A percentile compares a stretch with the other conserved stretches of the same genome.
Conservation (phyloP, 768 basidiomycete species). For the Ramaria sp. region DNA sequence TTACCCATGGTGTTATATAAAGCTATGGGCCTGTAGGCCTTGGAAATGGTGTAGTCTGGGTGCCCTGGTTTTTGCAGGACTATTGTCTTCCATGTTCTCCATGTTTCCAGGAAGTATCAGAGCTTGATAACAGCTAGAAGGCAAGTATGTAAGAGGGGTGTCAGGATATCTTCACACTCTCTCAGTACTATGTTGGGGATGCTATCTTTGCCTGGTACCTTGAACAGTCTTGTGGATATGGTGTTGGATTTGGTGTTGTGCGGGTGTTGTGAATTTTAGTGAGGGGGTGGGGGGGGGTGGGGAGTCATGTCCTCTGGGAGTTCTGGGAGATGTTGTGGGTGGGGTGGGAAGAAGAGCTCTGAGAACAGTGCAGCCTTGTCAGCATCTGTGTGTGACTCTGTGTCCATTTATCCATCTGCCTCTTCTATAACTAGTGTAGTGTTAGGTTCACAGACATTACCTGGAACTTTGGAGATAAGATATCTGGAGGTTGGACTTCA, state of each 20-base stretch:
- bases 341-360: not conserved
- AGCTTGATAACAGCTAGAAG: not conserved
- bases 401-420: not conserved
- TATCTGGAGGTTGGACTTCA: no score
- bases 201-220: conserved; percentile 8
- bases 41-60: conserved; percentile 10
- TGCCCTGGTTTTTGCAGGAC: conserved; percentile 10
- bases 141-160: not conserved
- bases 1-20: conserved; percentile 7
- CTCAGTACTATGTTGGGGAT: conserved; percentile 9
- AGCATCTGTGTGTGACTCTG: no score
- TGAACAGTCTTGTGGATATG: not conserved
- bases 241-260: not conserved
- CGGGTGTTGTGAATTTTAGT: not conserved
- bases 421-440: not conserved
- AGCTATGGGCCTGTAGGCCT: conserved; percentile 13
- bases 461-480: no score
- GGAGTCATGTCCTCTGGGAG: not conserved
- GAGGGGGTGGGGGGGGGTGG: not conserved
- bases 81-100: no score
- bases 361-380: not conserved
- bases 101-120: conserved; percentile 1
- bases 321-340: not conserved
- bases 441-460: not conserved
- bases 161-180: not conserved